phyloP scores from a whole-genome alignment of 345 rosid genomes.

The Mercurialis annua region DNA sequence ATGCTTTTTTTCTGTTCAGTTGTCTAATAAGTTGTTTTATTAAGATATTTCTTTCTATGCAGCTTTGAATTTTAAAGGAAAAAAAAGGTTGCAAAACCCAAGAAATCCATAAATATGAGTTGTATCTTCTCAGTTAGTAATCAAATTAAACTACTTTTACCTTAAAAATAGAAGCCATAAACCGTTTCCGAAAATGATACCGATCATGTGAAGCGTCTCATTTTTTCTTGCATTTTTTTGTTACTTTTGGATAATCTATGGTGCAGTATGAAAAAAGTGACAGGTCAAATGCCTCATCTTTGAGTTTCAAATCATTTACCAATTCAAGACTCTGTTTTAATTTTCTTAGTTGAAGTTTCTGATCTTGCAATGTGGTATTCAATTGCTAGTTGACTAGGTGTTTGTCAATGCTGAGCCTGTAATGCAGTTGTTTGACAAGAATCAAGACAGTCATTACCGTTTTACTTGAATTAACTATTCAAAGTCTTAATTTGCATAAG shows the following conservation, averaged over 20 bases:
- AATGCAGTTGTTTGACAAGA: not conserved
- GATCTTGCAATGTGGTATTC: not conserved
- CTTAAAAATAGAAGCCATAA: no score
- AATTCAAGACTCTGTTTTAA: not conserved
- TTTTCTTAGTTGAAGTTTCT: slow-evolving; percentile 2
- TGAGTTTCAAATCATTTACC: not conserved
- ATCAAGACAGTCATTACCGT: not conserved
- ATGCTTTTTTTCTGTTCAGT: no score
- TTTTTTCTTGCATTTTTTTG: slow-evolving; percentile 12
- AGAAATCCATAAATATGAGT: no score
- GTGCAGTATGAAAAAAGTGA: not conserved
- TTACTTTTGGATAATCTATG: slow-evolving; percentile 1
- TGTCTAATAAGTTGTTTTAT: no score
- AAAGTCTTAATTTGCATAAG: not conserved
- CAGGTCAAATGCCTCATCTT: not conserved
- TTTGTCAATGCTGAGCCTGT: not conserved
- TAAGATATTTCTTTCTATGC: no score
- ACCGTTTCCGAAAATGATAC: no score
- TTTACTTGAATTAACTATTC: not conserved
- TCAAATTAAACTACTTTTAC: no score
- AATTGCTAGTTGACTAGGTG: not conserved
- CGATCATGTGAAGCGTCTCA: not conserved
- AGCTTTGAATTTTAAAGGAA: no score
- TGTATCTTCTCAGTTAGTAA: no score
- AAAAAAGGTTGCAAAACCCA: no score